phyloP scores from a whole-genome alignment of 192 early-diverging fungal species.

The Anaeromyces robustus region DNA sequence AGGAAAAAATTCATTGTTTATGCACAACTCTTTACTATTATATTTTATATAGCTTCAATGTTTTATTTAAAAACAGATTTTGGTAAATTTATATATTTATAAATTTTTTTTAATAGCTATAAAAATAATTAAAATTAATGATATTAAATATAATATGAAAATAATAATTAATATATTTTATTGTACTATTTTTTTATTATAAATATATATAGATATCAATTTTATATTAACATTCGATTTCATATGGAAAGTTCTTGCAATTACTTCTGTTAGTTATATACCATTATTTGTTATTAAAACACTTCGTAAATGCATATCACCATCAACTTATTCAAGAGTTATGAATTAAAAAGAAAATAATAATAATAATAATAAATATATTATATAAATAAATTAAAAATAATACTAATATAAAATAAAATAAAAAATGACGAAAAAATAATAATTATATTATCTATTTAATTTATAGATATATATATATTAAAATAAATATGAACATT shows the following conservation, averaged over 20 bases:
- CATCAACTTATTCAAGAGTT: too few species aligned
- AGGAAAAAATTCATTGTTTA: constrained; percentile 77
- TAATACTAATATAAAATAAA: too few species aligned
- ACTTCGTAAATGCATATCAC: too few species aligned
- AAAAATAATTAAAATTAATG: background rate
- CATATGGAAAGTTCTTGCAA: constrained; percentile 78
- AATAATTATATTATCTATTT: too few species aligned
- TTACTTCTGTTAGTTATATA: constrained; percentile 70
- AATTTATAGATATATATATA: too few species aligned
- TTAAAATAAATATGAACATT: too few species aligned
- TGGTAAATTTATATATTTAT: constrained; percentile 28
- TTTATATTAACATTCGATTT: constrained; percentile 78
- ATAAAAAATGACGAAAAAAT: too few species aligned
- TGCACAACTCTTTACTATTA: constrained; percentile 64
- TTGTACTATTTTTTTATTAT: background rate
- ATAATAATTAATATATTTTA: background rate
- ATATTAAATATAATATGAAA: too few species aligned
- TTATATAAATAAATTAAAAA: too few species aligned
- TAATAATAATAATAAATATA: too few species aligned
- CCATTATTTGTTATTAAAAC: constrained; percentile 75
- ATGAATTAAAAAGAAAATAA: too few species aligned
- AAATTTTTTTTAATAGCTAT: background rate
- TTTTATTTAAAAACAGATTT: constrained; percentile 79
- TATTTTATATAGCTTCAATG: constrained; percentile 83
- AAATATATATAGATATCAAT: constrained; percentile 34